Evolutionary conservation across 1,284 basidiomycete species (phyloP).

Genomic region (Puccinia triticina): DNA sequence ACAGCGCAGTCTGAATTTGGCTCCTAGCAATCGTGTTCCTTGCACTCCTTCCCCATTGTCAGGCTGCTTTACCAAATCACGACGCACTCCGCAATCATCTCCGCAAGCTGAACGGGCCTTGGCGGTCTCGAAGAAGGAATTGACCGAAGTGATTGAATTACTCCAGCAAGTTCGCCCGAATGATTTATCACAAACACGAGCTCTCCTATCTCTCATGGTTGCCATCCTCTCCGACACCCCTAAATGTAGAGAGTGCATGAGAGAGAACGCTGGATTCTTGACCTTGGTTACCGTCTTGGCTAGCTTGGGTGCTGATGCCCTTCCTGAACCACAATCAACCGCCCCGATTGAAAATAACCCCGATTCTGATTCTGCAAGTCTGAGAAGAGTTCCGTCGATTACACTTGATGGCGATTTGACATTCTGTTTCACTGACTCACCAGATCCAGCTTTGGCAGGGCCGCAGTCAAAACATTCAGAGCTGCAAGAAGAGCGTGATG

Average conservation of each 20-base stretch:
- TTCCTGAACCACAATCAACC: slow-evolving; percentile 13
- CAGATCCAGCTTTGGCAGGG: background rate
- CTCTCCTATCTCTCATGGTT: slow-evolving; percentile 45
- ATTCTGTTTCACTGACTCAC: slow-evolving; percentile 19
- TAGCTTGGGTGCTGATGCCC: slow-evolving; percentile 30
- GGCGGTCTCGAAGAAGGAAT: slow-evolving; percentile 33
- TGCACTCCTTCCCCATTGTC: slow-evolving; percentile 28
- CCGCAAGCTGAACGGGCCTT: slow-evolving; percentile 36
- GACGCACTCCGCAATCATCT: slow-evolving; percentile 15
- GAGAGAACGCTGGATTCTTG: slow-evolving; percentile 51
- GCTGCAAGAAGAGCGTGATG: slow-evolving; percentile 44
- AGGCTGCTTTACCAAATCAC: slow-evolving; percentile 9
- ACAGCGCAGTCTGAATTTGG: slow-evolving; percentile 24
- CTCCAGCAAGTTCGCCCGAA: slow-evolving; percentile 44
- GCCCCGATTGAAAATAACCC: background rate
- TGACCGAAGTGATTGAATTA: slow-evolving; percentile 43
- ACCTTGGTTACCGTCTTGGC: slow-evolving; percentile 49
- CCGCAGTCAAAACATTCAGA: background rate
- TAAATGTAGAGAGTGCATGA: slow-evolving; percentile 44
- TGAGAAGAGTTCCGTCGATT: background rate
- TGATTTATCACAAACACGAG: slow-evolving; percentile 49
- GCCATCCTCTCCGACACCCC: slow-evolving; percentile 46
- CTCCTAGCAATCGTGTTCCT: slow-evolving; percentile 4
- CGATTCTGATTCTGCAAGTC: background rate
- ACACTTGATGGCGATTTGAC: background rate